Base-by-base conservation (phyloP, 257 asterid species). In the Fraxinus anomala region DNA sequence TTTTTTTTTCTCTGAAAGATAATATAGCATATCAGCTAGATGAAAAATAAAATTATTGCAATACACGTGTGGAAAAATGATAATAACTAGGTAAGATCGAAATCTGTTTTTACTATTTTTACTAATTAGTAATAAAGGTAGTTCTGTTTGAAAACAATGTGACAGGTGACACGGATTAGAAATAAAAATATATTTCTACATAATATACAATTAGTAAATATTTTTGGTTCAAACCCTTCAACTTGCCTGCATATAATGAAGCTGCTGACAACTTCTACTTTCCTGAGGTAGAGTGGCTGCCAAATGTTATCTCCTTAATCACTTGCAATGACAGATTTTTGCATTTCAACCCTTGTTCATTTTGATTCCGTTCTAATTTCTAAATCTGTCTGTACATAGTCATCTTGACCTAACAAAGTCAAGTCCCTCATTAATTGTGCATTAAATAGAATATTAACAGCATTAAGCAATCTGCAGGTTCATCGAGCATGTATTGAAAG, bases 401-500 rank as follows among this genome's bases (percentile, higher is more conserved):
- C 54, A 23, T 5, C 16, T 30, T 73, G 68, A 61, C 24, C 30
- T 21, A 23, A 61, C 31, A 21, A 61, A 51, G 33, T 61, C 68
- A 23, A 61, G 17, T 56, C 13, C 12, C 23, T 72, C 61, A 59
- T 59, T 63, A 63, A 26, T 63, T 26, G 17, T 24, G 69, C 69
- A 63, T 26, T 36, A 26, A 63, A 63, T 23, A 26, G 17, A 63
- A 26, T 26, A 12, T 63, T 63, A 63, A 63, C 36, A 24, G 4
- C 69, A 24, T 67, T 74, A 70, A 80, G 74, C 74, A 26, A 76
- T 79, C 71, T 81, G 78, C 94, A 96, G 99, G 99, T 96, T 83
- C 99, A 96, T 79, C 91, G 99, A 77, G 97, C 98, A 77, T 93
- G 98, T 84, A 76, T 91, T 71, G 99, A 96, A 83, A 91, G 97